Conservation (phyloP, 176 grass and related monocot genomes). For the Bromus sterilis region DNA sequence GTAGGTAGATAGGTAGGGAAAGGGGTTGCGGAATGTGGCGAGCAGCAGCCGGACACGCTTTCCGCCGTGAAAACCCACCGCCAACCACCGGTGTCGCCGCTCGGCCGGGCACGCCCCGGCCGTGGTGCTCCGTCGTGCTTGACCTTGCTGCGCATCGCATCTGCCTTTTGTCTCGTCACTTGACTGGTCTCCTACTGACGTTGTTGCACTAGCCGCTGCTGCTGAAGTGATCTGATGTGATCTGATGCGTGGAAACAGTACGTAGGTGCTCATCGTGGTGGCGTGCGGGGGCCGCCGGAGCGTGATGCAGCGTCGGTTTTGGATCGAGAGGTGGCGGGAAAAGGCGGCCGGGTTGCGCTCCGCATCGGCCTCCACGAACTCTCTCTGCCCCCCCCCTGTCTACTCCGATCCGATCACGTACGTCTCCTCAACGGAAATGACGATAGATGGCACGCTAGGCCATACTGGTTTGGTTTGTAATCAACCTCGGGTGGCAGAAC, state of each 20-base stretch:
- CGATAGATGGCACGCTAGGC: not conserved
- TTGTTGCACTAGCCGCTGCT: not conserved
- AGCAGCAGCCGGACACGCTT: not conserved
- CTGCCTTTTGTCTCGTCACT: not conserved
- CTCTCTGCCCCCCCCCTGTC: too few relatives aligned
- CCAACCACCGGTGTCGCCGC: conserved; percentile 19
- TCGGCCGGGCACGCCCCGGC: not conserved
- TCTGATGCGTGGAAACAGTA: not conserved
- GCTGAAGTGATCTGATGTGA: not conserved
- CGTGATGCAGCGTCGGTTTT: not conserved
- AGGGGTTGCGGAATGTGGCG: not conserved
- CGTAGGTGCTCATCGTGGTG: not conserved
- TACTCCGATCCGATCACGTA: not conserved
- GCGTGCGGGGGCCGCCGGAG: not conserved
- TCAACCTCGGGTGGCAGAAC: too few relatives aligned
- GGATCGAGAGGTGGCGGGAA: not conserved
- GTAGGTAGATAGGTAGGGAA: not conserved
- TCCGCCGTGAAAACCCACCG: not conserved
- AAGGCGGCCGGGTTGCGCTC: not conserved
- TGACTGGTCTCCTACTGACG: not conserved
- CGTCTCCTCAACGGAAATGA: conserved; percentile 16
- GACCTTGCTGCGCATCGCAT: not conserved
- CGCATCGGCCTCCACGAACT: conserved; percentile 26
- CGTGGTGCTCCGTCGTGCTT: not conserved
- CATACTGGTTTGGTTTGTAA: too few relatives aligned